Base-by-base conservation (phyloP, 2,329 filamentous ascomycete genomes). In the Penicillium sp. region DNA sequence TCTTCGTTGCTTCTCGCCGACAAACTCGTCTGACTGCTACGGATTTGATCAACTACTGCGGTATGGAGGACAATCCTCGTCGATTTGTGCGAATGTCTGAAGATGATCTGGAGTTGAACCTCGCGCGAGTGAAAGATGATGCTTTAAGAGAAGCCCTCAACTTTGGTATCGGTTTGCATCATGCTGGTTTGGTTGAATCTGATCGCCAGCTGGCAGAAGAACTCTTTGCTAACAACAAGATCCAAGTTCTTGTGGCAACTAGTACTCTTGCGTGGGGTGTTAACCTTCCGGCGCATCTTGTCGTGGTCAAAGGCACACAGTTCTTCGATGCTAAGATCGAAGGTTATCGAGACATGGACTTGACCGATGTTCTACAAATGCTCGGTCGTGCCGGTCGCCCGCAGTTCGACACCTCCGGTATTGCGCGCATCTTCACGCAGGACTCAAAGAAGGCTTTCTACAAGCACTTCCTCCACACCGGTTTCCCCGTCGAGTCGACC, bases 391-490 rank as follows among this genome's bases (percentile, higher is more conserved):
- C 94, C 13, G 94, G 94, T 17, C 89, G 94, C 61, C 94, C 94
- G 4, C 94, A 99, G 71, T 99, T 99, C 73, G 94, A 99, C 75
- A 90, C 88, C 53, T 96, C 93, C 0, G 94, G 96, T 64, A 96
- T 99, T 57, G 96, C 94, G 10, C 88, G 93, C 31, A 99, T 99
- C 71, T 96, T 99, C 71, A 99, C 94, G 0, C 93, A 99, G 69
- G 93, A 97, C 68, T 82, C 93, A 2, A 99, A 97, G 81, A 99
- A 99, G 77, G 91, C 96, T 59, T 99, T 99, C 75, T 99, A 99
- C 79, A 99, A 99, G 79, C 94, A 99, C 77, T 99, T 99, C 78
- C 78, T 99, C 54, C 94, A 99, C 71, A 97, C 93, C 0, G 96
- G 94, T 1, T 99, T 99, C 73, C 96, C 94, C 0, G 94, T 99